A percentile compares a stretch with the other conserved stretches of the same genome.
Conservation (phyloP, 768 basidiomycete genomes). For the Mycena albidolilacea region DNA sequence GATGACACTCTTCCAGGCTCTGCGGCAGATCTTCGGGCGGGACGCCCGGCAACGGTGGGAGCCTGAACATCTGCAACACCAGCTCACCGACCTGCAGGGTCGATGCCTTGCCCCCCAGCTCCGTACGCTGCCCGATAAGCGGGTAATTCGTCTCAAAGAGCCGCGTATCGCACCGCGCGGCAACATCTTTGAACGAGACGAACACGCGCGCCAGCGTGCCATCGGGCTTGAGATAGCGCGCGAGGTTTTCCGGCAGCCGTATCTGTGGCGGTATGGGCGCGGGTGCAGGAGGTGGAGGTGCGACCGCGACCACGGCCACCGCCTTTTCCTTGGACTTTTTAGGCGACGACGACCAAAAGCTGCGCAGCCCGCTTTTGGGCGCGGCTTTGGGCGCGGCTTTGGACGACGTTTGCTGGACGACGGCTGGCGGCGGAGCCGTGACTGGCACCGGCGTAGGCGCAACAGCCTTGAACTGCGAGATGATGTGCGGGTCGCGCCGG, state of each 20-base stretch:
- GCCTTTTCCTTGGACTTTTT: constrained; percentile 73
- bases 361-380: constrained; percentile 77
- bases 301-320: constrained; percentile 33
- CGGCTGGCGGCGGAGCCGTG: constrained; percentile 48
- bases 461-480: constrained; percentile 80
- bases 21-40: constrained; percentile 85
- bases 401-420: constrained; percentile 65
- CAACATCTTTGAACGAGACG: constrained; percentile 91
- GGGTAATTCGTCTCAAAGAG: constrained; percentile 89
- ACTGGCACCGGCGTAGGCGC: constrained; percentile 61
- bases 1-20: constrained; percentile 92
- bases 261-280: constrained; percentile 52
- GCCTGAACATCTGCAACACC: constrained; percentile 89
- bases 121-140: constrained; percentile 81
- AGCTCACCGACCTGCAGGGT: constrained; percentile 89
- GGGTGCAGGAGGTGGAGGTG: constrained; percentile 46
- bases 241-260: constrained; percentile 79
- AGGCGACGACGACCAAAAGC: constrained; percentile 83
- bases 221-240: constrained; percentile 86
- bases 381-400: constrained; percentile 75
- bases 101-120: constrained; percentile 69
- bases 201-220: constrained; percentile 92
- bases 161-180: constrained; percentile 84
- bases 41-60: constrained; percentile 91
- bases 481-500: constrained; percentile 88